These are phyloP conservation scores for Berberis thunbergii DNA, from an alignment of 164 flowering plant genomes.

Conservation along the genomic window DNA sequence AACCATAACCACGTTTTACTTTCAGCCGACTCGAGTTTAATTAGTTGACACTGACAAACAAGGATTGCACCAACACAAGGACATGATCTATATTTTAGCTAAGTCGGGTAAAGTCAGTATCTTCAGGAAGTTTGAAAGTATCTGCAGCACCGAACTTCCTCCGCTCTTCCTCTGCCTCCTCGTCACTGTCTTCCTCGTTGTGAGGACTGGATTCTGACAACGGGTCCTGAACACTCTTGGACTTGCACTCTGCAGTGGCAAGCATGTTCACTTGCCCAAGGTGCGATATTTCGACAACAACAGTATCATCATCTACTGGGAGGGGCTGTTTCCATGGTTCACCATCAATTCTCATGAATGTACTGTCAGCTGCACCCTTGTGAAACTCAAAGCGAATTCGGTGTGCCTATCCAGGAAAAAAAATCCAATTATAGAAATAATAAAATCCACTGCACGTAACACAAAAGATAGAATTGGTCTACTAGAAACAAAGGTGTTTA, in stretches of 20 bases:
- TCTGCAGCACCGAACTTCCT: conserved; percentile 95
- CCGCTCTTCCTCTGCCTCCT: conserved; percentile 32
- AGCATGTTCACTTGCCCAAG: conserved; percentile 80
- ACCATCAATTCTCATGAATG: conserved; percentile 92
- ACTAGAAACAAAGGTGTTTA: too few species aligned
- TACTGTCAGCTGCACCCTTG: conserved; percentile 59
- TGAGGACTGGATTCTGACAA: conserved; percentile 18
- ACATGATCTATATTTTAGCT: background rate
- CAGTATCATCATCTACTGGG: conserved; percentile 72
- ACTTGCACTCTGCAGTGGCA: conserved; percentile 43
- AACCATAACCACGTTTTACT: too few species aligned
- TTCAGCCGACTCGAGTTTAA: too few species aligned
- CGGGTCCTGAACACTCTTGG: conserved; percentile 55
- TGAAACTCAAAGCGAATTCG: conserved; percentile 73
- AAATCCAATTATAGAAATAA: too few species aligned
- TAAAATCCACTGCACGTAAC: too few species aligned
- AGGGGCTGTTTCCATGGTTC: conserved; percentile 98
- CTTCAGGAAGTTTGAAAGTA: conserved; percentile 72
- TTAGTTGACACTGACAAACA: too few species aligned
- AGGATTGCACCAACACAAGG: too few species aligned
- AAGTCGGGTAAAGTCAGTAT: conserved; percentile 30
- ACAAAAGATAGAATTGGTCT: too few species aligned
- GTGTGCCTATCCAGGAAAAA: conserved; percentile 32
- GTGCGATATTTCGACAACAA: conserved; percentile 75
- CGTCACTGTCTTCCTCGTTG: conserved; percentile 29